phyloP scores from a whole-genome alignment of 495 filamentous ascomycete species.

The Massariosphaeria phaeospora region DNA sequence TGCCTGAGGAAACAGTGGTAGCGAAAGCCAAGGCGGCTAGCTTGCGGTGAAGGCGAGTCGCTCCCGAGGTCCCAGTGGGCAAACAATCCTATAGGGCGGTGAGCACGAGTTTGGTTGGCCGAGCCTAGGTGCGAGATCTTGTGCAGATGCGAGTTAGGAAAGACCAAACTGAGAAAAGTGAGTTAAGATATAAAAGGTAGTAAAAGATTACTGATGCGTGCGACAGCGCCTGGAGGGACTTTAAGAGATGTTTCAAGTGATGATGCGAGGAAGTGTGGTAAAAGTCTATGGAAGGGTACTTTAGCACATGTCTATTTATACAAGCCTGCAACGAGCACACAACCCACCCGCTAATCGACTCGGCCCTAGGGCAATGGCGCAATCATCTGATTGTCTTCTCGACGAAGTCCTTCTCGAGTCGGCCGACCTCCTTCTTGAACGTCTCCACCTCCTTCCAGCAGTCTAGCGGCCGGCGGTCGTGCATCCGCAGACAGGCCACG shows the following conservation, averaged over 20 bases:
- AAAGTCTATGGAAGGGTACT: background rate
- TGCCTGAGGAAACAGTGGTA: no score
- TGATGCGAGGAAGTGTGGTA: background rate
- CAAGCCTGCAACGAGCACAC: conserved; percentile 1
- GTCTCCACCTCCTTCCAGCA: conserved; percentile 92
- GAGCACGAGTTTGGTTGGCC: no score
- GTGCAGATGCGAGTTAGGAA: no score
- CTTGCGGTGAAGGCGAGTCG: no score
- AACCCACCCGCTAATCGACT: background rate
- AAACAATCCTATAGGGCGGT: no score
- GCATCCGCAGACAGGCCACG: conserved; percentile 72
- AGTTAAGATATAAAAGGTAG: background rate
- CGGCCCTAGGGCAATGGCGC: background rate
- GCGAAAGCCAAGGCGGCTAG: no score
- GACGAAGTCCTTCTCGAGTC: conserved; percentile 80
- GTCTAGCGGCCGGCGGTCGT: conserved; percentile 86
- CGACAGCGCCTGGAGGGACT: background rate
- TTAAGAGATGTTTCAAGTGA: background rate
- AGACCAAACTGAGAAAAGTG: no score
- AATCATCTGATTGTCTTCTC: conserved; percentile 61
- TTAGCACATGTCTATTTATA: conserved; percentile 17
- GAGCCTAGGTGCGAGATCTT: no score
- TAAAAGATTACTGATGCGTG: background rate
- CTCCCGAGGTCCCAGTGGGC: no score
- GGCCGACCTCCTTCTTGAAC: conserved; percentile 82